Percentiles rank a stretch among this genome's conserved stretches.
These are phyloP conservation scores for Closterium sp. DNA, from an alignment of 139 green algal genomes.

Conservation along the genomic window DNA sequence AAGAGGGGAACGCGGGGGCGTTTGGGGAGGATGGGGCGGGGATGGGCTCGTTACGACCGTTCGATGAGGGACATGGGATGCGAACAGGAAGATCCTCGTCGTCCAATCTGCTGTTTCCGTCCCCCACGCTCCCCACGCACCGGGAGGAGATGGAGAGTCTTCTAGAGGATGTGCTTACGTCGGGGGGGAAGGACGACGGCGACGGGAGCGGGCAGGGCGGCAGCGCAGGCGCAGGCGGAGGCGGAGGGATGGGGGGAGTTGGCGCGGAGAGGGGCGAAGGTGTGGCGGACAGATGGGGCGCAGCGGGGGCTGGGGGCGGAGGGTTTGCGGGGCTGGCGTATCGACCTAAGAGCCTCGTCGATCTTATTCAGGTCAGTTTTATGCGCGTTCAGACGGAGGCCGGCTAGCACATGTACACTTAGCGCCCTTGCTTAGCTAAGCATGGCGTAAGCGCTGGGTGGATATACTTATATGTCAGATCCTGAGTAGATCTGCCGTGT, in stretches of 20 bases:
- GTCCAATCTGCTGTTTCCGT: constrained; percentile 34
- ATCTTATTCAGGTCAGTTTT: constrained; percentile 52
- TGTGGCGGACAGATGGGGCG: not conserved
- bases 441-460: not conserved
- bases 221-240: not conserved
- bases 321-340: not conserved
- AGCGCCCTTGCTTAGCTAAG: not conserved
- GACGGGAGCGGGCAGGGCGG: not conserved
- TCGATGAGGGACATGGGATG: not conserved
- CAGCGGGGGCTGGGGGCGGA: not conserved
- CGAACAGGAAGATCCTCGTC: not conserved
- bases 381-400: not conserved
- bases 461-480: not conserved
- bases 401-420: not conserved
- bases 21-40: not conserved
- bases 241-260: not conserved
- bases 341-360: constrained; percentile 49
- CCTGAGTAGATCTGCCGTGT: not conserved
- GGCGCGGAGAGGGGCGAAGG: not conserved
- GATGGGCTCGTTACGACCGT: not conserved
- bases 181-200: not conserved
- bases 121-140: constrained; percentile 39
- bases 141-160: constrained; percentile 42
- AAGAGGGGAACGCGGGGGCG: not conserved
- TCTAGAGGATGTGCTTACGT: constrained; percentile 19